Conservation (phyloP, 768 basidiomycete species). For the Auriscalpium vulgare region DNA sequence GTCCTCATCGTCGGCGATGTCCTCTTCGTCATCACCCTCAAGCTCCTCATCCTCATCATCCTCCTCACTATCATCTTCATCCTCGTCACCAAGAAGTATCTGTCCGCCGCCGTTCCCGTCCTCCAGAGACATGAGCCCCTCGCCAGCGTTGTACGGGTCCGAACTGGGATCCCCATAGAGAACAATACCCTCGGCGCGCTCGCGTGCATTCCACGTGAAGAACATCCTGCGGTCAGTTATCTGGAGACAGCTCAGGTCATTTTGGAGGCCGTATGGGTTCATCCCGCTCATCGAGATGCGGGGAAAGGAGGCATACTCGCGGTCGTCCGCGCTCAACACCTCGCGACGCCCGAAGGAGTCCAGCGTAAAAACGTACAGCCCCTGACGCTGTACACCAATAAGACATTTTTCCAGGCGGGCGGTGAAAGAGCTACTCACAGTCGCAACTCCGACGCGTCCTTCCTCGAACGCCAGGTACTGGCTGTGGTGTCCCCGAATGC, state of each 20-base stretch:
- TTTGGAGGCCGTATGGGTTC: neutral
- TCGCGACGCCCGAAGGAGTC: neutral
- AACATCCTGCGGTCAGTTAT: slow-evolving; percentile 13
- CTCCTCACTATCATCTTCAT: too few species aligned
- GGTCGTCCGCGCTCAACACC: neutral
- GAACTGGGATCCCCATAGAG: neutral
- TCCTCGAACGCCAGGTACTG: slow-evolving; percentile 11
- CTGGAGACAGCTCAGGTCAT: slow-evolving; percentile 10
- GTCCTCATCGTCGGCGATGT: too few species aligned
- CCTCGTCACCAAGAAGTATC: too few species aligned
- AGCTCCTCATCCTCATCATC: too few species aligned
- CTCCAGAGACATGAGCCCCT: too few species aligned
- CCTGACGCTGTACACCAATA: neutral
- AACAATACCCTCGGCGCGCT: slow-evolving; percentile 1
- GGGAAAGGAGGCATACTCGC: neutral
- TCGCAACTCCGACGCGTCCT: slow-evolving; percentile 11
- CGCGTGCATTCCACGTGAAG: slow-evolving; percentile 11
- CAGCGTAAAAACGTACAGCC: slow-evolving; percentile 7
- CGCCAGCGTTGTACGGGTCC: neutral
- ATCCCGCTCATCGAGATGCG: neutral
- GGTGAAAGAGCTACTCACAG: slow-evolving; percentile 1
- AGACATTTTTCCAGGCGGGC: too few species aligned
- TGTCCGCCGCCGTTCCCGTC: too few species aligned
- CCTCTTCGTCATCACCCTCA: too few species aligned
- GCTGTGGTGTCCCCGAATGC: neutral